Conservation (phyloP, 208 protist species). For the Lotmaria passim region DNA sequence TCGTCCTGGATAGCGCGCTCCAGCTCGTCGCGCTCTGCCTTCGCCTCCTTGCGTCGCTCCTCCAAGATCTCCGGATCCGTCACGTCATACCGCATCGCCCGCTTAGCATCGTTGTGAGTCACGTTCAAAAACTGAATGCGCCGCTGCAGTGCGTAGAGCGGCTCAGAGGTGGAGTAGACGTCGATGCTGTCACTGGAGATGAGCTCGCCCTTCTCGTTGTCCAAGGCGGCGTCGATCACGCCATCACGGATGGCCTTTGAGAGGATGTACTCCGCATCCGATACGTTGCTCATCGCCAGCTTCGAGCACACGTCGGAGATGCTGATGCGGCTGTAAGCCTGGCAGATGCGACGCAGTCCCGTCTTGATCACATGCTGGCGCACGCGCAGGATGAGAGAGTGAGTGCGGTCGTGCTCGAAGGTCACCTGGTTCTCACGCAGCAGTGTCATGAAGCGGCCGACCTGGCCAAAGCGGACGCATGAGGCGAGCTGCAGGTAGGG, state of each 20-base stretch:
- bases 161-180: conserved; percentile 97
- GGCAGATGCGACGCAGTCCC: conserved; percentile 96
- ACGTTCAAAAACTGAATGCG: conserved; percentile 96
- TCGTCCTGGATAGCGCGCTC: conserved; percentile 80
- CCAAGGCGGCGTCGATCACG: conserved; percentile 97
- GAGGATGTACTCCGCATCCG: conserved; percentile 98
- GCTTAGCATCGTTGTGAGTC: conserved; percentile 96
- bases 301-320: conserved; percentile 96
- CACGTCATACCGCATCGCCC: conserved; percentile 88
- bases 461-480: conserved; percentile 95
- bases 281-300: conserved; percentile 94
- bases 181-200: conserved; percentile 94
- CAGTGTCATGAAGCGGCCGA: conserved; percentile 93
- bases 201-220: conserved; percentile 93
- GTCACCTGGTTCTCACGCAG: conserved; percentile 87
- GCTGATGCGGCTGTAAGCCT: conserved; percentile 97
- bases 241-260: conserved; percentile 97
- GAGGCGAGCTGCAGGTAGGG: conserved; percentile 96
- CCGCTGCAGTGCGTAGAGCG: conserved; percentile 93
- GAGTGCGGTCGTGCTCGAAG: conserved; percentile 96
- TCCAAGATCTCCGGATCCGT: conserved; percentile 82
- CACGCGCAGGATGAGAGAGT: conserved; percentile 95
- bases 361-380: conserved; percentile 98
- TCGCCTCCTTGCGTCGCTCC: conserved; percentile 72
- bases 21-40: conserved; percentile 63